A percentile compares a stretch with the other conserved stretches of the same genome.
These are phyloP conservation scores for Pezizomycotina sp. DNA, from an alignment of 2,329 filamentous ascomycete genomes.

Conservation along the genomic window DNA sequence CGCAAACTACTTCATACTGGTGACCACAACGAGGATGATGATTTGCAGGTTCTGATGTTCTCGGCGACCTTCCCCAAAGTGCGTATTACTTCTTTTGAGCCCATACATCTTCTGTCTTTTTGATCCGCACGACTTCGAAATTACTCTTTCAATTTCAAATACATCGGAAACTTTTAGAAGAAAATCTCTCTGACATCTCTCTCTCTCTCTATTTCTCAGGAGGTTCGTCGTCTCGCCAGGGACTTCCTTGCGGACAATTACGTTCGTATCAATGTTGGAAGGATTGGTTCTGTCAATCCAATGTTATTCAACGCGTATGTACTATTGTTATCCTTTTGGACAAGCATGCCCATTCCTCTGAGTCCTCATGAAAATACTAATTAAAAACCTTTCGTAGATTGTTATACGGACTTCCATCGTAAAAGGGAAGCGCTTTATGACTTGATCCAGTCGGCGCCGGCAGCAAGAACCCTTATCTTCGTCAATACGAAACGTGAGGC, in stretches of 20 bases:
- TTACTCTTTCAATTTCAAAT: no score
- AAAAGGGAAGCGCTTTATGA: conserved; percentile 60
- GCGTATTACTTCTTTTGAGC: background rate
- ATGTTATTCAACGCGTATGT: conserved; percentile 56
- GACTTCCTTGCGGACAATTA: conserved; percentile 58
- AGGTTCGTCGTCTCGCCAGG: conserved; percentile 57
- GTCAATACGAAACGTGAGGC: conserved; percentile 65
- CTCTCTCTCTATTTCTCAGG: conserved; percentile 5
- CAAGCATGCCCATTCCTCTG: no score
- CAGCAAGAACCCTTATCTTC: conserved; percentile 73
- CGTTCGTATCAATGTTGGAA: conserved; percentile 70
- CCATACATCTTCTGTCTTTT: no score
- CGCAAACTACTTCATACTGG: conserved; percentile 61
- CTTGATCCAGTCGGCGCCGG: conserved; percentile 51
- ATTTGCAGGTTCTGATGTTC: conserved; percentile 63
- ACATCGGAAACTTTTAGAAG: no score
- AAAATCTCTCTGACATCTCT: background rate
- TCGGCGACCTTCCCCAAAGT: conserved; percentile 81
- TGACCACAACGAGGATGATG: conserved; percentile 55
- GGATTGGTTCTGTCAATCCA: conserved; percentile 66
- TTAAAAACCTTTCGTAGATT: conserved; percentile 33
- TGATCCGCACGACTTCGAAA: no score
- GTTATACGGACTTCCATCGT: conserved; percentile 45
- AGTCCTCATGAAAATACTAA: background rate
- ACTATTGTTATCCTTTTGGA: background rate